Conservation (phyloP, 192 early-diverging fungal genomes). For the Paraglomus brasilianum region DNA sequence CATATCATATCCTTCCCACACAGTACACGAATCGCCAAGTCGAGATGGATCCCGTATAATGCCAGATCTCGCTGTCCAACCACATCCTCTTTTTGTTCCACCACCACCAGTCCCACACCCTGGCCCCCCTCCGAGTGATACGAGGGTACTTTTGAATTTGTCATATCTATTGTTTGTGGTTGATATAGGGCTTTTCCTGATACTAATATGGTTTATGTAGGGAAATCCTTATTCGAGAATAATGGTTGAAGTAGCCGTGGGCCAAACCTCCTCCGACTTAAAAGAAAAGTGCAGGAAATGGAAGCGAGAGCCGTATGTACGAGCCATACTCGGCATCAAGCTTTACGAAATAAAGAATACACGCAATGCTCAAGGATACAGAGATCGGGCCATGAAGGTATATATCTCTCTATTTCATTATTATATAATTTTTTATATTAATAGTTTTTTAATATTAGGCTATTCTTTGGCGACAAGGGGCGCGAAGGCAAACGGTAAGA, state of each 20-base stretch:
- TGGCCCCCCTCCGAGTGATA: slow-evolving; percentile 13
- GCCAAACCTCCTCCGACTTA: neutral
- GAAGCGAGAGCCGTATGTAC: slow-evolving; percentile 5
- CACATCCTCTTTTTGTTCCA: slow-evolving; percentile 7
- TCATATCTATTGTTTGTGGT: slow-evolving; percentile 1
- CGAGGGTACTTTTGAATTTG: slow-evolving; percentile 20
- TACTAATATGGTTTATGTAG: slow-evolving; percentile 22
- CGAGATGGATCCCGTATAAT: slow-evolving; percentile 8
- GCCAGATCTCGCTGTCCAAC: slow-evolving; percentile 13
- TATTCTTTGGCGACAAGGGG: slow-evolving; percentile 22
- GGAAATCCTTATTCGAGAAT: slow-evolving; percentile 24
- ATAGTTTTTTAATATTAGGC: slow-evolving; percentile 29
- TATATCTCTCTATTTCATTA: slow-evolving; percentile 7
- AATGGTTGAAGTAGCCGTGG: neutral
- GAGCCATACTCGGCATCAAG: slow-evolving; percentile 21
- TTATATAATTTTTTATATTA: slow-evolving; percentile 25
- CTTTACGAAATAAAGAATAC: slow-evolving; percentile 1
- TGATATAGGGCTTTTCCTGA: too few relatives aligned
- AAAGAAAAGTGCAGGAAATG: neutral
- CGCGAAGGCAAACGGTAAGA: slow-evolving; percentile 10
- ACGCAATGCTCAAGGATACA: neutral
- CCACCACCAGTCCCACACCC: neutral
- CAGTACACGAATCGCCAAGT: neutral
- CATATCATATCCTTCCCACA: slow-evolving; percentile 8
- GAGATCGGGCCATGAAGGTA: slow-evolving; percentile 25